These are phyloP conservation scores for Tetrastigma voinierianum DNA, from an alignment of 164 flowering plant genomes.

Conservation along the genomic window DNA sequence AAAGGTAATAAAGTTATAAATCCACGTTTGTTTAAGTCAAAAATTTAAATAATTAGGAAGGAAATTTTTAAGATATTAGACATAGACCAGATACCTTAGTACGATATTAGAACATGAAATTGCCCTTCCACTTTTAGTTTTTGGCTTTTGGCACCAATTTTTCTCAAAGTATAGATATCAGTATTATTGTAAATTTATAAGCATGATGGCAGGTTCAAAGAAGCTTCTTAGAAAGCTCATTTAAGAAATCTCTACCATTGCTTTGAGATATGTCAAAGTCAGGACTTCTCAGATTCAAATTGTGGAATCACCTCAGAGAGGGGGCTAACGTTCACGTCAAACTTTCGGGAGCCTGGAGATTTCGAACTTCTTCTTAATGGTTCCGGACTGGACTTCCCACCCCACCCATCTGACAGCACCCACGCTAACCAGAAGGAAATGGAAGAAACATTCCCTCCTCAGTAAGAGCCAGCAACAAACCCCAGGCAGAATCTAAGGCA, in stretches of 20 bases:
- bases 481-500: conserved; percentile 5
- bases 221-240: conserved; percentile 37
- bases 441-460: conserved; percentile 8
- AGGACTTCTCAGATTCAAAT: conserved; percentile 2
- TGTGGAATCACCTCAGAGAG: conserved; percentile 4
- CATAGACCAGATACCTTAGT: too few relatives aligned
- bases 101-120: too few relatives aligned
- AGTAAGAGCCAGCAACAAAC: neutral
- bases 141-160: neutral
- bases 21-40: too few relatives aligned
- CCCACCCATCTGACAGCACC: conserved; percentile 54
- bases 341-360: conserved; percentile 16
- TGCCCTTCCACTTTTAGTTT: neutral
- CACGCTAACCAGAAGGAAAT: conserved; percentile 37
- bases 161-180: neutral
- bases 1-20: too few relatives aligned
- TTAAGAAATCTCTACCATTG: conserved; percentile 33
- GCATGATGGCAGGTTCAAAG: neutral
- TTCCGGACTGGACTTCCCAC: conserved; percentile 34
- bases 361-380: conserved; percentile 15
- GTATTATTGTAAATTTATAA: too few relatives aligned
- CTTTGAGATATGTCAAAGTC: conserved; percentile 75
- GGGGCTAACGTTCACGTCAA: conserved; percentile 63
- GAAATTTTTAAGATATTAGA: too few relatives aligned
- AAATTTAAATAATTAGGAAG: too few relatives aligned